Percentiles rank a stretch among this genome's conserved stretches.
Conservation (phyloP, 495 filamentous ascomycete genomes). For the Penicillium turbatum region DNA sequence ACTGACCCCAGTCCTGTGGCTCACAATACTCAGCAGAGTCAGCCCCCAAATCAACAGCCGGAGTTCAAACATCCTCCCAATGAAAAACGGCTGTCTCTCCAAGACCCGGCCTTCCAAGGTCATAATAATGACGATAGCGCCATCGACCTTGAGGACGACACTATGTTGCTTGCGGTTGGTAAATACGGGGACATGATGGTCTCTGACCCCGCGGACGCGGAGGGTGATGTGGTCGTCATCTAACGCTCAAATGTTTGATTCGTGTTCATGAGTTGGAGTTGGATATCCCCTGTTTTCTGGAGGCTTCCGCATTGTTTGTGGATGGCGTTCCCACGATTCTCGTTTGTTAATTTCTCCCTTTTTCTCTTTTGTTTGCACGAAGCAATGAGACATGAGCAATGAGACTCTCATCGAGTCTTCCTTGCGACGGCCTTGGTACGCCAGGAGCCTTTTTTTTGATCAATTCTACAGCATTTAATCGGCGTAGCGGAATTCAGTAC, state of each 20-base stretch:
- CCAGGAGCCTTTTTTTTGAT: conserved; percentile 11
- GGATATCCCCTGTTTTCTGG: conserved; percentile 18
- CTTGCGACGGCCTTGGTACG: conserved; percentile 3
- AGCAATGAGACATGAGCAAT: conserved; percentile 31
- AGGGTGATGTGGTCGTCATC: conserved; percentile 49
- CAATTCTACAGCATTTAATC: conserved; percentile 29
- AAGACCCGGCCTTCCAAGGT: conserved; percentile 34
- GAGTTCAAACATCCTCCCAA: conserved; percentile 17
- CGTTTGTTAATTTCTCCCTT: conserved; percentile 11
- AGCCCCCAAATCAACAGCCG: conserved; percentile 13
- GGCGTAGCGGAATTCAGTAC: conserved; percentile 19
- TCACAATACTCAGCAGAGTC: conserved; percentile 14
- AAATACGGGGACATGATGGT: conserved; percentile 51
- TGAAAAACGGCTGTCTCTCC: conserved; percentile 22
- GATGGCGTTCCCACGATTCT: conserved; percentile 19
- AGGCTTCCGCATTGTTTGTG: conserved; percentile 15
- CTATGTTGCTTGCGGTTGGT: conserved; percentile 44
- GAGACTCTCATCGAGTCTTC: conserved; percentile 13
- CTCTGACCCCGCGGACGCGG: conserved; percentile 45
- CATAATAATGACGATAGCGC: conserved; percentile 47
- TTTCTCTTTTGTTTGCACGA: conserved; percentile 20
- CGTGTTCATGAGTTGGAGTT: conserved; percentile 22
- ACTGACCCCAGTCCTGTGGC: conserved; percentile 6
- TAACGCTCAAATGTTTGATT: conserved; percentile 23
- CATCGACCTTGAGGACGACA: conserved; percentile 46